A percentile compares a stretch with the other conserved stretches of the same genome.
Conservation (phyloP, 345 rosid species). For the Acer saccharum region DNA sequence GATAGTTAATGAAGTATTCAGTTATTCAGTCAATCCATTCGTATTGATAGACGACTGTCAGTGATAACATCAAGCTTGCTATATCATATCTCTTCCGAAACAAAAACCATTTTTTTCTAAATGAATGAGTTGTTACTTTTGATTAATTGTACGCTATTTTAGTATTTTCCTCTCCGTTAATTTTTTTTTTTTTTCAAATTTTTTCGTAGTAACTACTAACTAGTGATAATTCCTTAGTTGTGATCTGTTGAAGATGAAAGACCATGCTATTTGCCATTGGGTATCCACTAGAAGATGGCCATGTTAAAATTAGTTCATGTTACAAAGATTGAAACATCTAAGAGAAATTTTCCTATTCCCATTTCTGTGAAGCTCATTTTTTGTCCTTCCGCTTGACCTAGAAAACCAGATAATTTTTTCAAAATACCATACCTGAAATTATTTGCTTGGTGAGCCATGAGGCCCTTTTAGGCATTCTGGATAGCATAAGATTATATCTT, state of each 20-base stretch:
- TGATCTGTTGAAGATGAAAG: too few relatives aligned
- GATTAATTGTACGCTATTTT: not conserved
- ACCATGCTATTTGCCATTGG: not conserved
- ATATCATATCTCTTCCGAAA: not conserved
- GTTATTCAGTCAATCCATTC: not conserved
- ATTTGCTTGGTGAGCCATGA: not conserved
- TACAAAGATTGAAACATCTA: not conserved
- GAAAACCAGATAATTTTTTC: not conserved
- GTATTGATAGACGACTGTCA: not conserved
- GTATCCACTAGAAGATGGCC: too few relatives aligned
- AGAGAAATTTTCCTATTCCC: not conserved
- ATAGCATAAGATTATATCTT: not conserved
- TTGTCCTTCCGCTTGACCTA: not conserved
- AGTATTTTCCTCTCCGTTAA: not conserved
- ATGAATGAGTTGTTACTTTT: not conserved
- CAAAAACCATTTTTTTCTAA: constrained; percentile 2
- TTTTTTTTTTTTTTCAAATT: not conserved
- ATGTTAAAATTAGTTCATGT: not conserved
- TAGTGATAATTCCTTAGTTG: not conserved
- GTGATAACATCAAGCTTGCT: not conserved
- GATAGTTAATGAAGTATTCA: not conserved
- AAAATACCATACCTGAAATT: not conserved
- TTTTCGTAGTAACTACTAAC: not conserved
- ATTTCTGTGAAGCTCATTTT: not conserved
- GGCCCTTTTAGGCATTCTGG: too few relatives aligned